phyloP scores from a whole-genome alignment of 192 early-diverging fungal genomes.

The Backusella macrospora region DNA sequence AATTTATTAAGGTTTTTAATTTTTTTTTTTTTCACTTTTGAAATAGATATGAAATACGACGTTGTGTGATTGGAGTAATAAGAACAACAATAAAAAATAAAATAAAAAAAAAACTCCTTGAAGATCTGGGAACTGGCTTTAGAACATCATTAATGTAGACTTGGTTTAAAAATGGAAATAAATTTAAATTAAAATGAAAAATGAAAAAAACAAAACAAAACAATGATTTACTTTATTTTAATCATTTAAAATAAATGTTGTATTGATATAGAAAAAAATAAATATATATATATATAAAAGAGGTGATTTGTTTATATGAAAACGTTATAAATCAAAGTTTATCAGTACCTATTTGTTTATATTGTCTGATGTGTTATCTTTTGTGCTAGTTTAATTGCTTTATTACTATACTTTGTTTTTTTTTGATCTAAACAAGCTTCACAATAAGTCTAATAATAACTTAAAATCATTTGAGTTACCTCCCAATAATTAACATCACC shows the following conservation, averaged over 20 bases:
- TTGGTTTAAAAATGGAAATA: not conserved
- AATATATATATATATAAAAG: too few species aligned
- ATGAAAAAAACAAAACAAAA: slow-evolving; percentile 3
- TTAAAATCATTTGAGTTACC: slow-evolving; percentile 5
- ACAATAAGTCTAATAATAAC: slow-evolving; percentile 8
- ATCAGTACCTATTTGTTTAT: not conserved
- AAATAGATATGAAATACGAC: not conserved
- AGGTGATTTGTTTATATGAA: not conserved
- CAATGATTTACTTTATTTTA: not conserved
- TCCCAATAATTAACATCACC: not conserved
- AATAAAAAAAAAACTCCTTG: not conserved
- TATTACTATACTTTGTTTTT: not conserved
- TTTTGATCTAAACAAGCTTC: slow-evolving; percentile 10
- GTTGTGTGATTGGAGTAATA: not conserved
- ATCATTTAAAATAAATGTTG: not conserved
- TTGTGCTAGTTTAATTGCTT: too few species aligned
- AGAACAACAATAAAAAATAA: not conserved
- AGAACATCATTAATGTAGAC: not conserved
- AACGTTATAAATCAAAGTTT: not conserved
- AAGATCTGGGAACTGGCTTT: not conserved
- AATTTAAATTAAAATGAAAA: not conserved
- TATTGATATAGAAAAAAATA: too few species aligned
- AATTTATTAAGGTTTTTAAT: too few species aligned
- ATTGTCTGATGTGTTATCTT: too few species aligned
- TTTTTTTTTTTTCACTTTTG: not conserved